These are phyloP conservation scores for Hericium alpestre DNA, from an alignment of 768 basidiomycete genomes.

Conservation along the genomic window DNA sequence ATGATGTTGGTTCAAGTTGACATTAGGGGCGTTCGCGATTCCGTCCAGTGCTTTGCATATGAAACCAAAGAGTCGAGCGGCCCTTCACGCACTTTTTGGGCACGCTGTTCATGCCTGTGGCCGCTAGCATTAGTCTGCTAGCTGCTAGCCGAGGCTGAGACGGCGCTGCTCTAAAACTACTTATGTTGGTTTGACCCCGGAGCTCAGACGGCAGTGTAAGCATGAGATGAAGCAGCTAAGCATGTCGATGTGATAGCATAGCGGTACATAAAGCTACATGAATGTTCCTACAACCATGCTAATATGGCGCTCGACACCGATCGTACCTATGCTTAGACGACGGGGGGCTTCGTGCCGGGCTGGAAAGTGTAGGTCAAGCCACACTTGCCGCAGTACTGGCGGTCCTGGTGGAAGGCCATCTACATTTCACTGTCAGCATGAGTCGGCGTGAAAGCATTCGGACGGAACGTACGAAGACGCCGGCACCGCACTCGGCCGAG, in stretches of 20 bases:
- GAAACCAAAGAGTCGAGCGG: no score
- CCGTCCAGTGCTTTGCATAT: no score
- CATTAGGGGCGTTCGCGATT: no score
- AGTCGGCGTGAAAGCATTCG: conserved; percentile 4
- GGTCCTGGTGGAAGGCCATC: conserved; percentile 99
- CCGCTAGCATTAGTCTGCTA: no score
- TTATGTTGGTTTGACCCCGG: no score
- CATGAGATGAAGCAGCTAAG: no score
- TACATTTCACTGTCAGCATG: conserved; percentile 24
- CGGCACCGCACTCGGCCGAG: conserved; percentile 72
- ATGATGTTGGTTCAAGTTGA: no score
- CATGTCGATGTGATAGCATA: not conserved
- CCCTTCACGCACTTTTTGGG: no score
- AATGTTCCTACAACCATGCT: not conserved
- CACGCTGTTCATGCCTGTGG: no score
- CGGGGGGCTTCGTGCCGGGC: conserved; percentile 71
- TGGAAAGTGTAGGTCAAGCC: conserved; percentile 80
- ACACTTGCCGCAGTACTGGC: conserved; percentile 97
- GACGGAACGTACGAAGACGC: conserved; percentile 58
- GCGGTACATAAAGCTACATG: conserved; percentile 1
- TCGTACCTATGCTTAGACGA: conserved; percentile 31
- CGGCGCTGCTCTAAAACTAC: no score
- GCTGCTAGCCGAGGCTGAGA: no score
- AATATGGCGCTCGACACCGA: not conserved
- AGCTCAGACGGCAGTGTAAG: no score